Base-by-base conservation (phyloP, 768 basidiomycete species). In the Candolleomyces efflorescens region DNA sequence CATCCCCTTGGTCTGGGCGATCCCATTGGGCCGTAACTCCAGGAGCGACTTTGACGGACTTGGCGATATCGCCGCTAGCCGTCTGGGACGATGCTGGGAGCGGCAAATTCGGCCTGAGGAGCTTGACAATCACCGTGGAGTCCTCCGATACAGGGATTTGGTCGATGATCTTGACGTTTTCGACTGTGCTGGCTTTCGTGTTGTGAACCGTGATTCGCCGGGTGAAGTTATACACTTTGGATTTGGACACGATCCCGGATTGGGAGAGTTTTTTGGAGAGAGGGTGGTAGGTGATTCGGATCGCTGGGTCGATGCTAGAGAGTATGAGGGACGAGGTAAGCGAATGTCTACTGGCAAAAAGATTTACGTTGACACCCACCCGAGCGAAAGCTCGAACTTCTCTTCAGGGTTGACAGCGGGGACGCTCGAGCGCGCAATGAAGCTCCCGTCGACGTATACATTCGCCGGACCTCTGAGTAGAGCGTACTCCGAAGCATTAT, bases 371-470 rank as follows among this genome's bases (percentile, higher is more conserved):
- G n/a, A n/a, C n/a, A n/a, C 72, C 13, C 62, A 78, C 78, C 78
- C 78, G 20, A 80, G 72, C 2, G 75, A 69, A 64, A 74, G 78
- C 38, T 75, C 73, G 56, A 80, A 79, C 36, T 62, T 75, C 58
- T 79, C 78, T 44, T 73, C 67, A 15, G 77, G 75, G 45, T 73
- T 75, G 11, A 79, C 74, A 11, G 69, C 60, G 1, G 73, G 72
- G 7, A 85, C 68, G 2, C 67, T 53, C 0, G 80, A 78, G 57
- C 72, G 75, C 7, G 83, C 73, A 11, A 84, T 80, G 63, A 82
- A 84, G 56, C 76, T 78, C 41, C 81, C 81, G 64, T 85, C 80
- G 27, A 85, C 71, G 63, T 82, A 85, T 0, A 84, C 74, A 59
- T 74, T 80, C 0, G 79, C 76, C 0, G 64, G 58, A 0, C 84